Conservation (phyloP, 2,329 filamentous ascomycete genomes). For the Neofusicoccum laricinum region DNA sequence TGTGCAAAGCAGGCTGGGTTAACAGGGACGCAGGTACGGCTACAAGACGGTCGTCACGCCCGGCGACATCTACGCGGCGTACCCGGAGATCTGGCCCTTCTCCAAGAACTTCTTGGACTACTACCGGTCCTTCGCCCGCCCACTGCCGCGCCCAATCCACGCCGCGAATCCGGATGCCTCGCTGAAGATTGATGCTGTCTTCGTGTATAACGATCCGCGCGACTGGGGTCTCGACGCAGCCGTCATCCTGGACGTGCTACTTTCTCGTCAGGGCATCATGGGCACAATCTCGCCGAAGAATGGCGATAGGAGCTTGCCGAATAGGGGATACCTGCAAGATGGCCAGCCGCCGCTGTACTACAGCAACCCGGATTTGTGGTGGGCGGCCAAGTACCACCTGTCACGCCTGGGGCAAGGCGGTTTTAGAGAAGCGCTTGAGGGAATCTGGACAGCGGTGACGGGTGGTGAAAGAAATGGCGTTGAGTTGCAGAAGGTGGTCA, state of each 20-base stretch:
- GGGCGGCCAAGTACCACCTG: conserved; percentile 80
- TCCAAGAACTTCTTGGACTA: conserved; percentile 57
- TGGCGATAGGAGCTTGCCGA: conserved; percentile 60
- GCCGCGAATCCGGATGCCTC: conserved; percentile 35
- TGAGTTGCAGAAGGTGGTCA: conserved; percentile 60
- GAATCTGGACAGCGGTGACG: conserved; percentile 75
- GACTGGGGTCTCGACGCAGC: conserved; percentile 94
- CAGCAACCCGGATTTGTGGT: conserved; percentile 85
- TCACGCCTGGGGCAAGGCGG: conserved; percentile 89
- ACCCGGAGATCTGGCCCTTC: conserved; percentile 82
- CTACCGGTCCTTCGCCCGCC: conserved; percentile 58
- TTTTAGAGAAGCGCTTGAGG: conserved; percentile 77
- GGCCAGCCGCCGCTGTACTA: conserved; percentile 80
- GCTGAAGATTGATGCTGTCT: conserved; percentile 82
- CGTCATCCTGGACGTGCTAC: conserved; percentile 76
- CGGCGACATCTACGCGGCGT: conserved; percentile 72
- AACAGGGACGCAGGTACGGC: conserved; percentile 53
- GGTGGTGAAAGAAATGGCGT: conserved; percentile 48
- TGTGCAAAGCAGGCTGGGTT: neutral
- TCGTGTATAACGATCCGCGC: conserved; percentile 92
- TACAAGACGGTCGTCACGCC: conserved; percentile 82
- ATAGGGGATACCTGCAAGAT: conserved; percentile 81
- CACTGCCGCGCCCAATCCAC: conserved; percentile 52
- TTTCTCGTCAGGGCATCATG: conserved; percentile 73
- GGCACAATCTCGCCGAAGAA: conserved; percentile 78